Base-by-base conservation (phyloP, 768 basidiomycete genomes). In the Boletus sp. region DNA sequence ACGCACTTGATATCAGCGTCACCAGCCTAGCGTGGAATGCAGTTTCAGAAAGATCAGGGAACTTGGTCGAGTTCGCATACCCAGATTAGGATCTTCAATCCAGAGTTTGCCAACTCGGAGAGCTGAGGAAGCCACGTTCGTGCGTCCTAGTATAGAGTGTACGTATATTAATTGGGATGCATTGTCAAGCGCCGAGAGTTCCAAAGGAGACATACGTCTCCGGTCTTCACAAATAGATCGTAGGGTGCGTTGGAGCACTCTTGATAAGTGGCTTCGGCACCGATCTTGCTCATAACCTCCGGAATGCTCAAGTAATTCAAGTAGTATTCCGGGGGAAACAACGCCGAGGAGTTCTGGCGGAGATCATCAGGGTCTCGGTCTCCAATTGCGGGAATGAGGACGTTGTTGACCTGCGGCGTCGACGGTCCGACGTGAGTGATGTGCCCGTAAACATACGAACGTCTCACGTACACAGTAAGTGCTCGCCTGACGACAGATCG, bases 301-400 rank as follows among this genome's bases (percentile, higher is more conserved):
- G 74, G 39, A n/a, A 67, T 64, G 1, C 55, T 61, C 18, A 86
- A 70, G 58, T 80, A 84, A 11, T 72, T 69, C 42, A 81, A 58
- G 54, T 85, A 86, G 56, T 76, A 83, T 45, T 83, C 77, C 0
- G 84, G 80, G 6, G 86, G 85, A 68, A 86, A 86, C 7, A 71
- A 53, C 2, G 78, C 75, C 0, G 80, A 76, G 1, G 77, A 62
- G 40, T 79, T 83, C 68, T 86, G 85, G 20, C 83, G 74, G 42
- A 88, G 70, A 62, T 88, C 86, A 56, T 86, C 68, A 0, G 76
- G 60, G 57, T 88, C 84, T 11, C 76, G 73, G 61, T 82, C 64
- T 0, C 81, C 82, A 5, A 85, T 72, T 1, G 82, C 81, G 0
- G 83, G 83, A 2, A 64, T 11, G 55, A 80, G 79, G 14, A 86